These are phyloP conservation scores for Mucor circinelloides DNA, from an alignment of 371 early-diverging fungal species.

Conservation along the genomic window DNA sequence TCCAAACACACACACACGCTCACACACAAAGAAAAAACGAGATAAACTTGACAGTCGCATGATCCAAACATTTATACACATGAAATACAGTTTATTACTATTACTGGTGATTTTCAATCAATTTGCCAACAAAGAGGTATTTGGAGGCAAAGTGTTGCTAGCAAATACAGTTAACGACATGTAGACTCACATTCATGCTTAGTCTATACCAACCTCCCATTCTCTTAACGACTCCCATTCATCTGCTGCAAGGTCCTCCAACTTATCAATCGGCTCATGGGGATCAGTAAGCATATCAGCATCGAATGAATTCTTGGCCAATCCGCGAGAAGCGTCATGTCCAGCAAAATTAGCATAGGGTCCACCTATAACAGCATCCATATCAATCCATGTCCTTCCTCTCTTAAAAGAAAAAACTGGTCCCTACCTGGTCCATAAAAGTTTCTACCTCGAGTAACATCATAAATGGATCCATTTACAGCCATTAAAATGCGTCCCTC, in stretches of 20 bases:
- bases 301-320: slow-evolving; percentile 93
- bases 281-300: slow-evolving; percentile 71
- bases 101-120: slow-evolving; percentile 19
- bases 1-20: background rate
- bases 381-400: background rate
- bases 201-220: slow-evolving; percentile 50
- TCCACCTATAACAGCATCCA: slow-evolving; percentile 53
- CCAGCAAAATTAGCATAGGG: slow-evolving; percentile 94
- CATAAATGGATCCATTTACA: slow-evolving; percentile 87
- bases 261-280: slow-evolving; percentile 75
- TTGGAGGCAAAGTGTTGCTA: slow-evolving; percentile 22
- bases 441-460: slow-evolving; percentile 81
- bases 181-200: background rate
- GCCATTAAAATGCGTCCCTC: slow-evolving; percentile 73
- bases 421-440: slow-evolving; percentile 90
- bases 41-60: slow-evolving; percentile 16
- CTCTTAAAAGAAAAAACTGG: background rate
- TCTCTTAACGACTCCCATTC: slow-evolving; percentile 77
- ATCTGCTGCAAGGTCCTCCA: slow-evolving; percentile 76
- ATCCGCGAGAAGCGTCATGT: slow-evolving; percentile 81
- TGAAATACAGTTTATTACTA: background rate
- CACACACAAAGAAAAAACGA: background rate
- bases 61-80: slow-evolving; percentile 14
- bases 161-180: background rate
- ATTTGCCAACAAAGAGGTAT: slow-evolving; percentile 29